Evolutionary conservation across 805 yeast genomes (phyloP).

Genomic region (Suhomyces prunicola): DNA sequence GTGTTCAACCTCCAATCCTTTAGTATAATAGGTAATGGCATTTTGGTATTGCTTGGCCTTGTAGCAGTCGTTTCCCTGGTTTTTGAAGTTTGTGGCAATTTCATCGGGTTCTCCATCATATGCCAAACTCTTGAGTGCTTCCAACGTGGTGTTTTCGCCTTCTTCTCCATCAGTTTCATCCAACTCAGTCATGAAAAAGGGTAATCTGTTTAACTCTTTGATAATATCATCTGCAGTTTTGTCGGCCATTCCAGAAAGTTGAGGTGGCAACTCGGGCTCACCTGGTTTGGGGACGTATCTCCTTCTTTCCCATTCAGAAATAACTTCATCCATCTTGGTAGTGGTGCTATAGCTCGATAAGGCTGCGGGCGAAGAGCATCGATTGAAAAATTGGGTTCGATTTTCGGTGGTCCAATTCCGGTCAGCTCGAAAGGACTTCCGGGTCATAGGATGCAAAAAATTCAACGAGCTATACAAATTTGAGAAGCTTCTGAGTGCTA

Average conservation of each 20-base stretch:
- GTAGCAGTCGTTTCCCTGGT: conserved; percentile 89
- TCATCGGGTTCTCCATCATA: conserved; percentile 96
- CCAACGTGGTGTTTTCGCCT: conserved; percentile 70
- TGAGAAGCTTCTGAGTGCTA: not conserved
- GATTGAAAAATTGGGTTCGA: not conserved
- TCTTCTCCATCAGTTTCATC: conserved; percentile 76
- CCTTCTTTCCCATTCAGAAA: conserved; percentile 40
- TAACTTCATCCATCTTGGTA: not conserved
- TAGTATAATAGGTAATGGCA: conserved; percentile 76
- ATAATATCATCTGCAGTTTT: conserved; percentile 75
- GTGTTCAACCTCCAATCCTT: conserved; percentile 73
- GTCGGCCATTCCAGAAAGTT: conserved; percentile 58
- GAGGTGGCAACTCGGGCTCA: conserved; percentile 81
- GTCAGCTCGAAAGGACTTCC: not conserved
- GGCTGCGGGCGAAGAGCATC: not conserved
- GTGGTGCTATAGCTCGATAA: not conserved
- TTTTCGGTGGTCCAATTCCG: not conserved
- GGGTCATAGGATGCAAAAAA: not conserved
- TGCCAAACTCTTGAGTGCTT: conserved; percentile 86
- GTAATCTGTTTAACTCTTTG: conserved; percentile 75
- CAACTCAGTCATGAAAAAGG: conserved; percentile 89
- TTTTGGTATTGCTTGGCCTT: conserved; percentile 65
- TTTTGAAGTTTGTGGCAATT: conserved; percentile 82
- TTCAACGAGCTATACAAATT: not conserved
- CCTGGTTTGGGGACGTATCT: conserved; percentile 46